Evolutionary conservation across 768 basidiomycete species (phyloP).

Genomic region (Rhizopogon sp.): DNA sequence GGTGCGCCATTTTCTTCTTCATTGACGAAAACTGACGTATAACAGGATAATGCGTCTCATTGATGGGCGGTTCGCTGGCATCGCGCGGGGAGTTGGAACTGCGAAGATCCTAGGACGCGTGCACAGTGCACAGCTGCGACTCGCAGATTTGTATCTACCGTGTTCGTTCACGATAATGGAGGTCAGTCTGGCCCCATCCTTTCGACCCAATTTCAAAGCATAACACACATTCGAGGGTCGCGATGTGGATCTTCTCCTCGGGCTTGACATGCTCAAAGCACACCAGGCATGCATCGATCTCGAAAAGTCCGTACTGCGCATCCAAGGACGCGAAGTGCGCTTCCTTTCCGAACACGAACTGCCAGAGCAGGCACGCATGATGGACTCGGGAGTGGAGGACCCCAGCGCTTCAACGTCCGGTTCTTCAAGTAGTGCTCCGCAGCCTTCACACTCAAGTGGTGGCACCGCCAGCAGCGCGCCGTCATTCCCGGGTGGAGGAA

Average conservation of each 20-base stretch:
- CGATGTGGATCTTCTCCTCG: slow-evolving; percentile 92
- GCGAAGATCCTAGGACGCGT: slow-evolving; percentile 92
- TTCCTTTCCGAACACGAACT: slow-evolving; percentile 96
- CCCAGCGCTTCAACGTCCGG: slow-evolving; percentile 15
- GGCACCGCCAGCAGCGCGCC: slow-evolving; percentile 2
- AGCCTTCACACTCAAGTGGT: slow-evolving; percentile 10
- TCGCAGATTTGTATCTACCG: slow-evolving; percentile 77
- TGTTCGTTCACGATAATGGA: slow-evolving; percentile 97
- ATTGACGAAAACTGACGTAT: slow-evolving; percentile 2
- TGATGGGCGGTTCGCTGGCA: slow-evolving; percentile 82
- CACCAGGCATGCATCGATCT: slow-evolving; percentile 97
- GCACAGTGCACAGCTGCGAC: slow-evolving; percentile 88
- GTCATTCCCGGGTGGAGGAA: slow-evolving; percentile 53
- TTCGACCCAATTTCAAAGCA: neutral
- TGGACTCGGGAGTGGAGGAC: slow-evolving; percentile 28
- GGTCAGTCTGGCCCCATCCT: slow-evolving; percentile 34
- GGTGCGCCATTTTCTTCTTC: slow-evolving; percentile 41
- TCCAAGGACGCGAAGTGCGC: slow-evolving; percentile 81
- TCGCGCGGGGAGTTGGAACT: slow-evolving; percentile 91
- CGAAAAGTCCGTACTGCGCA: slow-evolving; percentile 83
- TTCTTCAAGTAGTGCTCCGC: slow-evolving; percentile 2
- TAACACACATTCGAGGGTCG: slow-evolving; percentile 52
- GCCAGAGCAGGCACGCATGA: slow-evolving; percentile 67
- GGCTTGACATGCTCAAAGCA: slow-evolving; percentile 98
- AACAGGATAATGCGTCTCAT: slow-evolving; percentile 87